Conservation (phyloP, 768 basidiomycete species). For the Leccinum subtestaceum region DNA sequence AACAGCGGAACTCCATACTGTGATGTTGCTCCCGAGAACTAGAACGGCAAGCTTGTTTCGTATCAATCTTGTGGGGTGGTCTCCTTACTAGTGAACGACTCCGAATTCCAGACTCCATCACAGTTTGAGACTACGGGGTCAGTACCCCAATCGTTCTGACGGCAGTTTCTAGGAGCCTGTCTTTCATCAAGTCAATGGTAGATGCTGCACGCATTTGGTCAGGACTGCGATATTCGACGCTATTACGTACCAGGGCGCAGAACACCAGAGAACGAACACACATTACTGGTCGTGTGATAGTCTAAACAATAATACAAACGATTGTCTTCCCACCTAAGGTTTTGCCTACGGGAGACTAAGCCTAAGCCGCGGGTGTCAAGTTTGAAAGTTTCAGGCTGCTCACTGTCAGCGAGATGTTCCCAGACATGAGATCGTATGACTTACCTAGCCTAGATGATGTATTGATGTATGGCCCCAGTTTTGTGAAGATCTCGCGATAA, state of each 20-base stretch:
- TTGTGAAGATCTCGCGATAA: background rate
- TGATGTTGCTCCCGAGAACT: background rate
- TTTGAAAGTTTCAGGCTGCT: background rate
- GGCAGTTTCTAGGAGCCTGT: background rate
- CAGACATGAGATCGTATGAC: background rate
- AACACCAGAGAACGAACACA: background rate
- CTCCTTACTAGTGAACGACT: background rate
- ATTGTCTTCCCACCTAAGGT: too few relatives aligned
- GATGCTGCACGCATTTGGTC: background rate
- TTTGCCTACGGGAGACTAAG: too few relatives aligned
- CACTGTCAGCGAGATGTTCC: background rate
- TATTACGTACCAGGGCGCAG: background rate
- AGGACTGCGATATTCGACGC: background rate
- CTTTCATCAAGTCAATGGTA: background rate
- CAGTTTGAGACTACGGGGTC: background rate
- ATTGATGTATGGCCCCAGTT: background rate
- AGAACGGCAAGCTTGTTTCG: background rate
- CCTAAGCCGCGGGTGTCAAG: background rate
- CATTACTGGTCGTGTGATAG: background rate
- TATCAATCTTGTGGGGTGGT: background rate
- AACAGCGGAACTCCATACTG: background rate
- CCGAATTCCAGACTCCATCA: background rate
- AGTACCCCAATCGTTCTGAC: background rate
- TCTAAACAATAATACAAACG: background rate
- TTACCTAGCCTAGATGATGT: background rate